Evolutionary conservation across 2,329 filamentous ascomycete genomes (phyloP), one percentile per base, ranked within the genome.

Genomic region (Hymenoscyphus occultus): DNA sequence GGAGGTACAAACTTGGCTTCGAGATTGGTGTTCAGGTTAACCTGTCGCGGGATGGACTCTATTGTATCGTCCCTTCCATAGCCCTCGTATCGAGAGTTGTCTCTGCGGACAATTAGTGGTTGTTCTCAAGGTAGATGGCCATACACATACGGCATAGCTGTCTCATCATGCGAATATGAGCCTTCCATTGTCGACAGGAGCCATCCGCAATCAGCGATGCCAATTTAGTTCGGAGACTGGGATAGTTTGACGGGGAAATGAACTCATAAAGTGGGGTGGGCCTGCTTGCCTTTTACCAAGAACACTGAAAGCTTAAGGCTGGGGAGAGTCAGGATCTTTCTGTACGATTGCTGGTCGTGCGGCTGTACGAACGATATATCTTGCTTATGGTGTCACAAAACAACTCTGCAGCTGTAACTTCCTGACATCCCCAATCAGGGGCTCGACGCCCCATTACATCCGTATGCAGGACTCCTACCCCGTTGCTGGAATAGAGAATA

Each of bases 1-100:
- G 32, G n/a, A 14, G 9, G 10, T 39, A 9, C 5, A 22, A 58
- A 68, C 68, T 64, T 65, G 42, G 65, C 68, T 39, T 70, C 68
- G 14, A 70, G 63, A 54, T 70, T 69, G 28, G 67, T 58, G 56
- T 70, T 70, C 32, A 70, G 32, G 56, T 68, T 69, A 56, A 69
- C 60, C 16, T 68, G 68, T 13, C 60, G 63, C 32, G 56, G 40
- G 28, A 62, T 65, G 5, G 56, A 64, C 35, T 68, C 68, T 48
- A 65, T 58, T 39, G 64, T 61, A 54, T 65, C 22, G 12, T 66
- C 56, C 22, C 63, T 63, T 39, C 59, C 56, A 45, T 67, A 64
- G 42, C 69, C 68, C n/a, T 65, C 63, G 32, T 68, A 62, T 51
- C 59, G 59, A n/a, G 56, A 56, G 19, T 39, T 22, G 39, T 40